Base-by-base conservation (phyloP, 768 basidiomycete species). In the Omphalotus guepiniiformis region DNA sequence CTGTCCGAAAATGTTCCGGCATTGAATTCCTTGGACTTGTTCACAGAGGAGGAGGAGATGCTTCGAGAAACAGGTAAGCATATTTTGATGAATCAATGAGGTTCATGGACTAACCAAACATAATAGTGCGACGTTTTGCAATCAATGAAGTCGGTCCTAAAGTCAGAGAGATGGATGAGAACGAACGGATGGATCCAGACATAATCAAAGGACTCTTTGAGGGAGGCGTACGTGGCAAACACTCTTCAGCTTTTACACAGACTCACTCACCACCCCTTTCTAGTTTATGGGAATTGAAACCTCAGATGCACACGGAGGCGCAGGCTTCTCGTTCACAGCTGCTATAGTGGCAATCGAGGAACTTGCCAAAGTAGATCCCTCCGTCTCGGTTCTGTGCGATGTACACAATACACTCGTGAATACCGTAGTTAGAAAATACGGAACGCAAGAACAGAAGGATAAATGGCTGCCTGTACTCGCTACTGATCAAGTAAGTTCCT, bases 231-330 rank as follows among this genome's bases (percentile, higher is more conserved):
- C 58, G 88, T 68, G 3, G 30, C 34, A 11, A 12, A 9, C 30
- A 23, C 12, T 28, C 16, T 49, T 47, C 27, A 16, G 36, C 48
- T 39, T 15, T 15, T 46, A 35, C 19, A 29, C 27, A 44, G 30
- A 15, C 52, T 53, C 27, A 30, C 41, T 36, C 25, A 23, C 29
- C 16, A 42, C 26, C 15, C 16, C 21, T 22, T 13, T 49, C 28
- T 38, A 96, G 93, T 79, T 98, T 39, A 99, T 99, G 96, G 95
- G 91, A 29, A 95, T 99, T 49, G 96, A 98, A 69, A 97, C 92
- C 6, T 78, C 76, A 39, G 76, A 78, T 15, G 90, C 85, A 19
- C 78, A 88, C 49, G 89, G 88, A 3, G 96, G 96, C 28, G 76
- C 94, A 3, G 94, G 88, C 58, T 85, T 80, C 25, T 92, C 91